These are phyloP conservation scores for Neonectria hederae DNA, from an alignment of 2,329 filamentous ascomycete species.

Conservation along the genomic window DNA sequence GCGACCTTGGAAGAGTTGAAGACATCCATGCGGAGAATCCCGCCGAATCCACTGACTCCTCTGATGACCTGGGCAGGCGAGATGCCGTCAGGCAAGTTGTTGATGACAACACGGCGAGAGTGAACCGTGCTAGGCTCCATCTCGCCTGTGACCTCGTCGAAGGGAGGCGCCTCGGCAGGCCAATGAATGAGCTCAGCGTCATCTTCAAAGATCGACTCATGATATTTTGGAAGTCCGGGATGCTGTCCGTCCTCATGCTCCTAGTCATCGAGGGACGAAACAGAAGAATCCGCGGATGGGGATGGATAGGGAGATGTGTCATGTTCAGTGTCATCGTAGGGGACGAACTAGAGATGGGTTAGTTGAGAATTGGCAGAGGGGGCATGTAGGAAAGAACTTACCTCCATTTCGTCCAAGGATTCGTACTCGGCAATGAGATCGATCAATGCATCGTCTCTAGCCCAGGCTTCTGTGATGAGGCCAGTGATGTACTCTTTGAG, in stretches of 20 bases:
- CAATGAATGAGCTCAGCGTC: not conserved
- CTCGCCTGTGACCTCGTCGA: not conserved
- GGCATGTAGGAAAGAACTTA: not conserved
- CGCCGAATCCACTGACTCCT: slow-evolving; percentile 28
- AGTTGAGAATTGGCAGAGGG: not conserved
- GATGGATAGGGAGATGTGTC: not conserved
- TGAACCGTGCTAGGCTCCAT: not conserved
- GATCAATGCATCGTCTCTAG: not conserved
- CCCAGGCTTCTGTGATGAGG: not conserved
- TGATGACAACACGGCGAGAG: slow-evolving; percentile 38
- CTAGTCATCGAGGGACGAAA: not conserved
- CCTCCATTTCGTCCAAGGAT: not conserved
- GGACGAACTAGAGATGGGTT: not conserved
- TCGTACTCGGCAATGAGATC: not conserved
- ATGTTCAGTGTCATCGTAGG: not conserved
- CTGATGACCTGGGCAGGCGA: slow-evolving; percentile 30
- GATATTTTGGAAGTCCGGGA: not conserved
- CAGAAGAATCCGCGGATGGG: not conserved
- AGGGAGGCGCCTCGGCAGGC: not conserved
- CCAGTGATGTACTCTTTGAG: not conserved
- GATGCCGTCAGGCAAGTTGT: slow-evolving; percentile 30
- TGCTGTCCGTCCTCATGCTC: not conserved
- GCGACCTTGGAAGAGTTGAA: not conserved
- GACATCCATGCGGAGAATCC: slow-evolving; percentile 20
- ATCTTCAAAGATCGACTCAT: not conserved